Percentiles rank a stretch among this genome's conserved stretches.
These are phyloP conservation scores for Arthroderma sp. DNA, from an alignment of 2,329 filamentous ascomycete genomes.

Conservation along the genomic window DNA sequence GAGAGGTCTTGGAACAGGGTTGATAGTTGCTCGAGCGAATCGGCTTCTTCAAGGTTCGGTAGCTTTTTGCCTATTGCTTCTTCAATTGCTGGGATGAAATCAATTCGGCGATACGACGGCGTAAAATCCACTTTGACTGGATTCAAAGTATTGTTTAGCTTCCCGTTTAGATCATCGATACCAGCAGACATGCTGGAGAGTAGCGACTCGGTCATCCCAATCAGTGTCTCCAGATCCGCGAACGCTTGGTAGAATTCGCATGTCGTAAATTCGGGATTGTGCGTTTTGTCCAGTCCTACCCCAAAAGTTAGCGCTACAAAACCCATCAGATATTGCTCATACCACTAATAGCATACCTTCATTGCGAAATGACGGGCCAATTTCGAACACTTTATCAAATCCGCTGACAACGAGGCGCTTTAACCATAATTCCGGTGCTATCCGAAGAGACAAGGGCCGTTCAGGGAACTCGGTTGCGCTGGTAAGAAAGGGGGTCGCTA, in stretches of 20 bases:
- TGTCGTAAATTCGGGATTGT: slow-evolving; percentile 95
- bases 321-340: background rate
- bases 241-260: slow-evolving; percentile 95
- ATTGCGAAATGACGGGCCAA: slow-evolving; percentile 84
- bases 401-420: slow-evolving; percentile 85
- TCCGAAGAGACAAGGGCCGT: slow-evolving; percentile 61
- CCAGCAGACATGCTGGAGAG: slow-evolving; percentile 46
- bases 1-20: slow-evolving; percentile 39
- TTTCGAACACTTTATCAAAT: slow-evolving; percentile 80
- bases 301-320: slow-evolving; percentile 8
- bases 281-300: slow-evolving; percentile 59
- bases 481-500: slow-evolving; percentile 76
- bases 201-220: slow-evolving; percentile 60
- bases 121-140: slow-evolving; percentile 45
- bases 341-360: slow-evolving; percentile 45
- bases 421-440: slow-evolving; percentile 89
- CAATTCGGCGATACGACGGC: slow-evolving; percentile 48
- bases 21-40: slow-evolving; percentile 47
- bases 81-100: slow-evolving; percentile 74
- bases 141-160: slow-evolving; percentile 26
- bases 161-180: slow-evolving; percentile 33
- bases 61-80: slow-evolving; percentile 49
- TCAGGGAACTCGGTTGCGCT: slow-evolving; percentile 61
- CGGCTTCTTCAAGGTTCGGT: slow-evolving; percentile 44
- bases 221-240: slow-evolving; percentile 60